Evolutionary conservation across 1,284 basidiomycete species (phyloP).

Genomic region (Waitea zeae): DNA sequence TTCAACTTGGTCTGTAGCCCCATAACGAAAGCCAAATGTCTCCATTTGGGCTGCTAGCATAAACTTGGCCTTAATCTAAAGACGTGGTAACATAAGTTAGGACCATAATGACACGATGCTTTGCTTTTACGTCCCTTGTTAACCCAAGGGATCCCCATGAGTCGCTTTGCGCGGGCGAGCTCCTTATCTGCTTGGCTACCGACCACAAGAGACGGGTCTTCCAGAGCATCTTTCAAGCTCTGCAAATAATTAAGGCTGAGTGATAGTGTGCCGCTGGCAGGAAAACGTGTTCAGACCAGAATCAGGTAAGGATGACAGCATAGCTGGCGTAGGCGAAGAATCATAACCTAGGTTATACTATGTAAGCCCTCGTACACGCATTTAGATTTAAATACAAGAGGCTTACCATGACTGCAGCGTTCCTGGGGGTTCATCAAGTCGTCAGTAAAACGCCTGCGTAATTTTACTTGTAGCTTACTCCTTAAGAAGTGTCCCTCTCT

Average conservation of each 20-base stretch:
- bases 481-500: slow-evolving; percentile 35
- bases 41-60: slow-evolving; percentile 24
- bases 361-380: neutral
- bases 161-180: slow-evolving; percentile 30
- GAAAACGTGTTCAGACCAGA: too few species aligned
- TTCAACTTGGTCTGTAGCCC: slow-evolving; percentile 23
- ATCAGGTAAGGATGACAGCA: slow-evolving; percentile 51
- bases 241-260: slow-evolving; percentile 18
- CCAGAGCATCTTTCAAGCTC: slow-evolving; percentile 23
- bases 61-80: slow-evolving; percentile 4
- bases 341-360: slow-evolving; percentile 26
- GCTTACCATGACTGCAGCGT: too few species aligned
- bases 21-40: slow-evolving; percentile 21
- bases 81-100: too few species aligned
- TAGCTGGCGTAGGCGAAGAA: slow-evolving; percentile 47
- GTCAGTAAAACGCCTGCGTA: too few species aligned
- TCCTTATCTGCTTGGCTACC: slow-evolving; percentile 34
- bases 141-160: slow-evolving; percentile 39
- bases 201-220: slow-evolving; percentile 30
- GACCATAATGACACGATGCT: too few species aligned
- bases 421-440: too few species aligned
- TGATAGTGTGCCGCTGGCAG: too few species aligned
- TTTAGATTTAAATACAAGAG: too few species aligned
- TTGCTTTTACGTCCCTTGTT: slow-evolving; percentile 22
- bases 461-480: too few species aligned